Percentiles rank a stretch among this genome's conserved stretches.
These are phyloP conservation scores for Kluyveromyces dobzhanskii DNA, from an alignment of 805 yeast species.

Conservation along the genomic window DNA sequence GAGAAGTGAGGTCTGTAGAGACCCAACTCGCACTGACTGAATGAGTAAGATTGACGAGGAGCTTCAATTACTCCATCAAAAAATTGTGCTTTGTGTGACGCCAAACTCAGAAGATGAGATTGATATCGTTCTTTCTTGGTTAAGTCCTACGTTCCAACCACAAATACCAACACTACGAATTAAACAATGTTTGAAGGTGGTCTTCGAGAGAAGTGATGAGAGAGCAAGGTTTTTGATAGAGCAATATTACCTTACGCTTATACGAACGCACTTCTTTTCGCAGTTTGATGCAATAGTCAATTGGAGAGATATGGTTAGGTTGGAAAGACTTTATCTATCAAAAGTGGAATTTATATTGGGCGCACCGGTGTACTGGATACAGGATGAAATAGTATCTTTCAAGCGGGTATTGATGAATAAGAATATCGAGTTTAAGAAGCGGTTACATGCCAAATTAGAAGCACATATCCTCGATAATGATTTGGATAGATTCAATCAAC, in stretches of 20 bases:
- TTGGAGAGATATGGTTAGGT: constrained; percentile 16
- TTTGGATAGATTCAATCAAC: constrained; percentile 15
- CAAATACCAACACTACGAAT: constrained; percentile 19
- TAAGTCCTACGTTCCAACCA: constrained; percentile 19
- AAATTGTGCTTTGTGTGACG: constrained; percentile 6
- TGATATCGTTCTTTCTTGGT: constrained; percentile 18
- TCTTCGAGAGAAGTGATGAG: constrained; percentile 2
- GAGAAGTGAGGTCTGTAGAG: no score
- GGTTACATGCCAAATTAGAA: constrained; percentile 10
- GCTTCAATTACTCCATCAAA: background rate
- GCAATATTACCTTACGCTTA: constrained; percentile 16
- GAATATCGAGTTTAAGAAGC: constrained; percentile 9
- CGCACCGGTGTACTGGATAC: constrained; percentile 11
- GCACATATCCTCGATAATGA: constrained; percentile 20
- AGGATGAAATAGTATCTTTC: constrained; percentile 14
- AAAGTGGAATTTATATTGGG: constrained; percentile 9
- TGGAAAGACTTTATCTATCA: constrained; percentile 15
- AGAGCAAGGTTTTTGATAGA: constrained; percentile 8
- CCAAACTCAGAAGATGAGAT: constrained; percentile 17
- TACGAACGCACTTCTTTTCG: constrained; percentile 18
- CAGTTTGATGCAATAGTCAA: constrained; percentile 10
- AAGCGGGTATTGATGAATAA: constrained; percentile 21
- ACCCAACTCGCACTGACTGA: background rate
- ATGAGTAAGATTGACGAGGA: constrained; percentile 6
- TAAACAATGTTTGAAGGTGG: constrained; percentile 10